Conservation (phyloP, 306 rosid genomes). For the Carpinus viminea region DNA sequence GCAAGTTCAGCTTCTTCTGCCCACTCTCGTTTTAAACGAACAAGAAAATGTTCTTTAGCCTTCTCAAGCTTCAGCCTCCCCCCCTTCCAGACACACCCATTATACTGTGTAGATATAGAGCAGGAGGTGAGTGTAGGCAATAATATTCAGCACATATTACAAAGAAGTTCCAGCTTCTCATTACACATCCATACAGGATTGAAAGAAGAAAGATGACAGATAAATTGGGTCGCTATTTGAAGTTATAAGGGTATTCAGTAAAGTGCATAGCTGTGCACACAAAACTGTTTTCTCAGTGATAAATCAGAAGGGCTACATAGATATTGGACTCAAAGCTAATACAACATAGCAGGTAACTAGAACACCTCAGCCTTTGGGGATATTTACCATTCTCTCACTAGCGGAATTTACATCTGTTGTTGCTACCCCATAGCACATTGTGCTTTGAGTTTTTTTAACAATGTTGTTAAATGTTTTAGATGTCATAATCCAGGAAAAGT, state of each 20-base stretch:
- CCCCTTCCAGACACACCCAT: constrained; percentile 96
- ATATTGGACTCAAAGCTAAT: not conserved
- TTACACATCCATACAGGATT: not conserved
- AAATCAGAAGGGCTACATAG: not conserved
- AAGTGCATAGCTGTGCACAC: not conserved
- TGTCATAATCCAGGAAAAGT: too few species aligned
- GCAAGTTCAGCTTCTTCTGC: constrained; percentile 43
- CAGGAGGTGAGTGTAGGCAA: not conserved
- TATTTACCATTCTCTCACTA: not conserved
- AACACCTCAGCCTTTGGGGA: not conserved
- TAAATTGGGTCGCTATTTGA: not conserved
- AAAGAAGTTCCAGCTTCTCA: not conserved
- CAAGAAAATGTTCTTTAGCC: constrained; percentile 76
- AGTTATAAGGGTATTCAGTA: not conserved
- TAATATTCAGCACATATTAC: not conserved
- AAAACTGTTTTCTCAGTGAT: not conserved
- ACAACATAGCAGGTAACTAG: not conserved
- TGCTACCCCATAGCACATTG: not conserved
- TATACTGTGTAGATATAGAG: constrained; percentile 51
- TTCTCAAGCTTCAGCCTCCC: constrained; percentile 79
- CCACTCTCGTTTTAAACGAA: constrained; percentile 67
- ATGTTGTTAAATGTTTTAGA: not conserved
- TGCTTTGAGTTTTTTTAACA: not conserved
- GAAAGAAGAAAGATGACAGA: too few species aligned
- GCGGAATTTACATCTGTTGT: not conserved